A percentile compares a stretch with the other conserved stretches of the same genome.
Evolutionary conservation across 352 stramenopile genomes (phyloP).

Genomic region (Phytophthora cactorum): DNA sequence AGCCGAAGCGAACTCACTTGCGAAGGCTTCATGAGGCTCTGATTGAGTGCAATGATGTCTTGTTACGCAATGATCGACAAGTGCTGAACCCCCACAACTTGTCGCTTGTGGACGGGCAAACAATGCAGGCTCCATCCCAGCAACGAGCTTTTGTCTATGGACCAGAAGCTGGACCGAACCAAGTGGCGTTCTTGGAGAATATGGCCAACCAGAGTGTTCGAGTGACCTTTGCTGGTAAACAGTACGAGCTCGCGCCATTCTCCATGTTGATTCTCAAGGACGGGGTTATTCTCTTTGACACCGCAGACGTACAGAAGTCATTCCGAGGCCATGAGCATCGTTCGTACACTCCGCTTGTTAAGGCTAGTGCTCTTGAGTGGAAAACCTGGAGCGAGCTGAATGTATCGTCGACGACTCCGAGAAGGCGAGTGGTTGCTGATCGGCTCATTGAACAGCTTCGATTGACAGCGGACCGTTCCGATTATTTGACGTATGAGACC

Average conservation of each 20-base stretch:
- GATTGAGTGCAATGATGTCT: conserved; percentile 59
- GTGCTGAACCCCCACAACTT: conserved; percentile 47
- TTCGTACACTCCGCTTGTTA: conserved; percentile 50
- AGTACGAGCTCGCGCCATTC: conserved; percentile 44
- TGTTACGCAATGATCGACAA: conserved; percentile 60
- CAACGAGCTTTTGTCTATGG: conserved; percentile 66
- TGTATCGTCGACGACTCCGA: conserved; percentile 30
- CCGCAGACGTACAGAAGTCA: conserved; percentile 52
- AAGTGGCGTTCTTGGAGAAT: conserved; percentile 70
- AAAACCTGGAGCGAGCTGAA: conserved; percentile 60
- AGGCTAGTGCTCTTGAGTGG: conserved; percentile 43
- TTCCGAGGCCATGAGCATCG: conserved; percentile 49
- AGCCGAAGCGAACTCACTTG: conserved; percentile 74
- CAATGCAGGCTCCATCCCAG: conserved; percentile 12
- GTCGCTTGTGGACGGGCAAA: conserved; percentile 4
- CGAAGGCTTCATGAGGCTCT: conserved; percentile 63
- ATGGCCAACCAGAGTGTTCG: conserved; percentile 26
- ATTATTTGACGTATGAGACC: conserved; percentile 75
- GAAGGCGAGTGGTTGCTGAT: conserved; percentile 44
- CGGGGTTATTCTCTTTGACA: conserved; percentile 56
- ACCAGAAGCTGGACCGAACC: conserved; percentile 15
- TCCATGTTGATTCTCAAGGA: conserved; percentile 64
- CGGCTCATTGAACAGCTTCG: conserved; percentile 59
- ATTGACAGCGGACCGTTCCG: conserved; percentile 59
- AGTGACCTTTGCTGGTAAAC: conserved; percentile 44